These are phyloP conservation scores for Bolboschoenus planiculmis DNA, from an alignment of 176 grass and related monocot species.

Conservation along the genomic window DNA sequence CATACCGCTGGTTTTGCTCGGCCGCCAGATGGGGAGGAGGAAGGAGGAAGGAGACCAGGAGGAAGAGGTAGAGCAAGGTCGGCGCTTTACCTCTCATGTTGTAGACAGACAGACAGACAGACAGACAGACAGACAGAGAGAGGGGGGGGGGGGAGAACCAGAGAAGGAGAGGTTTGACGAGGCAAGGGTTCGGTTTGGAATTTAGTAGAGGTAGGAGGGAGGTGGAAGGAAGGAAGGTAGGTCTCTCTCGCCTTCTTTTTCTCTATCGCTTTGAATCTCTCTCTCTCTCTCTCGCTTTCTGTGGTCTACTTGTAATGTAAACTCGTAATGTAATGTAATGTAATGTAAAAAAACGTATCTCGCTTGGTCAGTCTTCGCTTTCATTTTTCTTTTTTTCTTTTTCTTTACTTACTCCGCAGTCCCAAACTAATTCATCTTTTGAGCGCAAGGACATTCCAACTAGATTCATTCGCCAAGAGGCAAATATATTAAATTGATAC, in stretches of 20 bases:
- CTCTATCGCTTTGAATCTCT: not conserved
- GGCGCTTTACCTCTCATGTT: slow-evolving; percentile 8
- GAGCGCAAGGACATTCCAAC: not conserved
- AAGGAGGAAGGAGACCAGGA: not conserved
- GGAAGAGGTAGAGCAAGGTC: not conserved
- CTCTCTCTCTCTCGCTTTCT: not conserved
- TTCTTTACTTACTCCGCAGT: slow-evolving; percentile 18
- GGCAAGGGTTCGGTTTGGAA: not conserved
- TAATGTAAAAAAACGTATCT: too few species aligned
- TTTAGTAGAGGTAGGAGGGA: not conserved
- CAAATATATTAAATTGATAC: too few species aligned
- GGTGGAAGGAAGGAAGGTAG: not conserved
- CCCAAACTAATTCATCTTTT: slow-evolving; percentile 1
- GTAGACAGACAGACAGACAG: not conserved
- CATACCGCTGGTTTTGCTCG: not conserved
- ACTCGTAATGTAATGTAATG: too few species aligned
- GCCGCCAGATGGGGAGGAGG: not conserved
- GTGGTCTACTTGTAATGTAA: not conserved
- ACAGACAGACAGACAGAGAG: not conserved
- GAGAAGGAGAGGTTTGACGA: slow-evolving; percentile 9
- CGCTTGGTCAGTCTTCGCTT: slow-evolving; percentile 16
- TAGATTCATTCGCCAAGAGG: not conserved
- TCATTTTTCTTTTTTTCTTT: slow-evolving; percentile 25
- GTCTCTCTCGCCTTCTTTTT: not conserved
- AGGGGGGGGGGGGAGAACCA: not conserved